These are phyloP conservation scores for Funneliformis mosseae DNA, from an alignment of 192 early-diverging fungal species.

Conservation along the genomic window DNA sequence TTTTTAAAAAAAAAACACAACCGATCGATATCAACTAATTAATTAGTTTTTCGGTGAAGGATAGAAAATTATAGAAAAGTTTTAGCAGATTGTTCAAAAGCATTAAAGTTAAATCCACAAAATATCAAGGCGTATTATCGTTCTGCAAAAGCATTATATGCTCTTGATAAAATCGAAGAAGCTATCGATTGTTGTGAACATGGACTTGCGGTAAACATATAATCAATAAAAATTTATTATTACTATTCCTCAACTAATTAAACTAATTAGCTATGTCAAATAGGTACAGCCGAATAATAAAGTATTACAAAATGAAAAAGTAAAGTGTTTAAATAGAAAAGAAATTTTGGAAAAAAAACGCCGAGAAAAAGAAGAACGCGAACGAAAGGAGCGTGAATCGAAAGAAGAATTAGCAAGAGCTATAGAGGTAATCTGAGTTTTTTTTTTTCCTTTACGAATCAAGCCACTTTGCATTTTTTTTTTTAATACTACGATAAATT, in stretches of 20 bases:
- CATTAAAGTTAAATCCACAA: constrained; percentile 72
- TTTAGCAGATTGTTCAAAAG: constrained; percentile 88
- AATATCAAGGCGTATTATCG: constrained; percentile 95
- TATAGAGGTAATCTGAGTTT: constrained; percentile 47
- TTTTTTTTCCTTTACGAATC: not conserved
- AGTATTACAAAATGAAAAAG: constrained; percentile 34
- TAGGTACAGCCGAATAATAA: constrained; percentile 34
- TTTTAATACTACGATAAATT: constrained; percentile 4
- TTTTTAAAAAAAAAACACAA: not conserved
- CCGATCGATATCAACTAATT: not conserved
- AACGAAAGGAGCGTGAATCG: constrained; percentile 50
- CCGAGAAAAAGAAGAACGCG: constrained; percentile 52
- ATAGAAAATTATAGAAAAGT: constrained; percentile 82
- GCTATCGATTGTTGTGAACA: constrained; percentile 84
- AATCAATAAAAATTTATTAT: constrained; percentile 39
- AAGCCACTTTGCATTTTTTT: too few relatives aligned
- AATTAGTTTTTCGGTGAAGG: constrained; percentile 15
- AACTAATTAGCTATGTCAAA: not conserved
- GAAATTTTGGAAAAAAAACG: constrained; percentile 50
- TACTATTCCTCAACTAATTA: constrained; percentile 20
- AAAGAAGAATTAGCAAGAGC: constrained; percentile 54
- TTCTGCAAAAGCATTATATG: constrained; percentile 78
- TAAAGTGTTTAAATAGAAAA: constrained; percentile 45
- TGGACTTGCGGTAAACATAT: constrained; percentile 69
- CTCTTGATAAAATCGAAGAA: constrained; percentile 81